Evolutionary conservation across 2,329 filamentous ascomycete genomes (phyloP).

Genomic region (Claviceps fusiformis): DNA sequence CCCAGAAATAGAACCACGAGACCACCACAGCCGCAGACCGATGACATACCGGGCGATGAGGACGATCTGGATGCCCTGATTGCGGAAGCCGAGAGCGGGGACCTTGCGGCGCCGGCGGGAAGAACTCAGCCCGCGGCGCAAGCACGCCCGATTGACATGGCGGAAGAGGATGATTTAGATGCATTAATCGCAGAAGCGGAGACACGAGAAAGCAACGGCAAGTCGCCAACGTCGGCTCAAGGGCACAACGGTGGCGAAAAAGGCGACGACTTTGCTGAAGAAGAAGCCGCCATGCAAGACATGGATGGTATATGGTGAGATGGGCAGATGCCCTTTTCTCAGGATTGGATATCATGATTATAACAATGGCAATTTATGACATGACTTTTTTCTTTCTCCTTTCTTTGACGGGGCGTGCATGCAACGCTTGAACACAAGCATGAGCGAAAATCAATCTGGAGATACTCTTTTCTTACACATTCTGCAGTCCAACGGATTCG

Average conservation of each 20-base stretch:
- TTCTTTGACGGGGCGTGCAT: no score
- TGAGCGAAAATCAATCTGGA: no score
- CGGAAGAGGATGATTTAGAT: conserved; percentile 33
- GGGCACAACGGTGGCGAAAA: not conserved
- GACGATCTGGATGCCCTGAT: conserved; percentile 42
- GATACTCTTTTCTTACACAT: no score
- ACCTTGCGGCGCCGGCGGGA: not conserved
- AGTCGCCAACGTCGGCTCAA: conserved; percentile 4
- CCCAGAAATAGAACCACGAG: conserved; percentile 17
- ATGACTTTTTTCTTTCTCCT: no score
- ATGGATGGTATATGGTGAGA: conserved; percentile 38
- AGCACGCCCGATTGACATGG: not conserved
- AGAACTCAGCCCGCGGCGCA: not conserved
- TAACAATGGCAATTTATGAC: no score
- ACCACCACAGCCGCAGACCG: conserved; percentile 14
- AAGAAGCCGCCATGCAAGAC: conserved; percentile 55
- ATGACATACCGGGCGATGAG: conserved; percentile 14
- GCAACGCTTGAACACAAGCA: no score
- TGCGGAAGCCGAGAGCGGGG: conserved; percentile 29
- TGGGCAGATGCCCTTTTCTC: not conserved
- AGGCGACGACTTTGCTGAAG: conserved; percentile 38
- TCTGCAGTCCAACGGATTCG: not conserved
- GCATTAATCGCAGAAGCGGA: conserved; percentile 38
- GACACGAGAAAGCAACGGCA: conserved; percentile 7
- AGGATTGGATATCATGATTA: no score